Evolutionary conservation across 768 basidiomycete genomes (phyloP).

Genomic region (Phaffia tasmanica): DNA sequence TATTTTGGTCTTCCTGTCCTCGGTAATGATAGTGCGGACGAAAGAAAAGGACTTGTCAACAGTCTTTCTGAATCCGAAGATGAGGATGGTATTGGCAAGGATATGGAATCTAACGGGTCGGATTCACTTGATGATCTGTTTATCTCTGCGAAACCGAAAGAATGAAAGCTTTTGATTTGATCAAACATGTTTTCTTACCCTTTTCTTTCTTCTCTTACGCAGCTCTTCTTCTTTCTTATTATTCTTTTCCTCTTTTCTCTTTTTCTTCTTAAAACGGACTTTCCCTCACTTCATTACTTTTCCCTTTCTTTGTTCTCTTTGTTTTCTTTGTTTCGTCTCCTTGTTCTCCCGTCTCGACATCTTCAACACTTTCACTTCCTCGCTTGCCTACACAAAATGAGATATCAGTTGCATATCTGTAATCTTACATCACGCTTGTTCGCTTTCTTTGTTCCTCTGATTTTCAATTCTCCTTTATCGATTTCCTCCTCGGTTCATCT

Average conservation of each 20-base stretch:
- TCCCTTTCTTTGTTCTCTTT: not conserved
- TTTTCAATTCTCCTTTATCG: slow-evolving; percentile 1
- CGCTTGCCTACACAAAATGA: not conserved
- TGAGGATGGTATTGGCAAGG: not conserved
- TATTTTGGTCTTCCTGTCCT: too few species aligned
- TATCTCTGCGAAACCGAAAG: not conserved
- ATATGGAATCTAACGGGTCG: not conserved
- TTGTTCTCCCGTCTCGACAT: not conserved
- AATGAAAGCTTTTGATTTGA: too few species aligned
- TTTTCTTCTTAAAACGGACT: not conserved
- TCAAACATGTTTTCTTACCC: not conserved
- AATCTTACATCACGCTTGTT: too few species aligned
- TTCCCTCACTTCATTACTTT: not conserved
- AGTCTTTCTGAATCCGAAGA: not conserved
- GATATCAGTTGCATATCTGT: too few species aligned
- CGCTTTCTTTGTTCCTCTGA: not conserved
- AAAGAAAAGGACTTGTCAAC: slow-evolving; percentile 13
- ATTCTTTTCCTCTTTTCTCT: not conserved
- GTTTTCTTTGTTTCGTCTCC: not conserved
- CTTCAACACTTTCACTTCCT: not conserved
- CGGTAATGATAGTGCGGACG: not conserved
- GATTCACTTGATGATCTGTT: slow-evolving; percentile 8
- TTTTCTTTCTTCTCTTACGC: not conserved
- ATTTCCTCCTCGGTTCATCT: too few species aligned
- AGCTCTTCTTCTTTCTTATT: not conserved